These are phyloP conservation scores for Wickerhamomyces tratensis DNA, from an alignment of 805 yeast genomes.

Conservation along the genomic window DNA sequence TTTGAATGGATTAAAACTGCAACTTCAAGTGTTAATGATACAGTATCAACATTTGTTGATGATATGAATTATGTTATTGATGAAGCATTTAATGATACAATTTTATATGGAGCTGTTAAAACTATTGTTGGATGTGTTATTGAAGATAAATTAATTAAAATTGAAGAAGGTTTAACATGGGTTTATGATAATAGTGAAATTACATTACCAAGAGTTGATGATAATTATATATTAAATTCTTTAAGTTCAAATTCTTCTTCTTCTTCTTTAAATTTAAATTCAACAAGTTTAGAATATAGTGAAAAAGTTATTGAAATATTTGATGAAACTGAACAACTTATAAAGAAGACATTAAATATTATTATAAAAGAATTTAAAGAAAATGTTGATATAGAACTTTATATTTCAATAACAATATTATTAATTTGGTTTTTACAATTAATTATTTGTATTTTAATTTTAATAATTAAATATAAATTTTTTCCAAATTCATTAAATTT, in stretches of 20 bases:
- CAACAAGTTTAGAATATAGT: not conserved
- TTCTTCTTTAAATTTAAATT: not conserved
- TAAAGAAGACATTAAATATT: slow-evolving; percentile 15
- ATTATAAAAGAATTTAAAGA: slow-evolving; percentile 24
- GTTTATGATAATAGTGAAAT: slow-evolving; percentile 53
- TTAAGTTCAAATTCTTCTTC: slow-evolving; percentile 1
- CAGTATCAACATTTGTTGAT: slow-evolving; percentile 46
- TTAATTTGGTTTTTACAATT: slow-evolving; percentile 37
- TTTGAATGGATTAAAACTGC: slow-evolving; percentile 59
- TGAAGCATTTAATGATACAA: slow-evolving; percentile 57
- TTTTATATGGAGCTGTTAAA: slow-evolving; percentile 51
- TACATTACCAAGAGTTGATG: slow-evolving; percentile 41
- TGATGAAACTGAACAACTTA: slow-evolving; percentile 13
- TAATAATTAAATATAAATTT: not conserved
- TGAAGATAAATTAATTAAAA: slow-evolving; percentile 55
- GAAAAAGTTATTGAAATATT: slow-evolving; percentile 1
- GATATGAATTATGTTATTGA: slow-evolving; percentile 51
- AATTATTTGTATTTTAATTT: not conserved
- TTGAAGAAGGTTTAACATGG: slow-evolving; percentile 77
- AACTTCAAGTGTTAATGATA: slow-evolving; percentile 46
- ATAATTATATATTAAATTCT: slow-evolving; percentile 18
- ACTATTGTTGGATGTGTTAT: slow-evolving; percentile 72
- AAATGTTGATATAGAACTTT: slow-evolving; percentile 34
- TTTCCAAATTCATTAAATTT: not conserved
- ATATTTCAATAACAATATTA: slow-evolving; percentile 33